These are phyloP conservation scores for Phoma sp. DNA, from an alignment of 2,329 filamentous ascomycete genomes.

Conservation along the genomic window DNA sequence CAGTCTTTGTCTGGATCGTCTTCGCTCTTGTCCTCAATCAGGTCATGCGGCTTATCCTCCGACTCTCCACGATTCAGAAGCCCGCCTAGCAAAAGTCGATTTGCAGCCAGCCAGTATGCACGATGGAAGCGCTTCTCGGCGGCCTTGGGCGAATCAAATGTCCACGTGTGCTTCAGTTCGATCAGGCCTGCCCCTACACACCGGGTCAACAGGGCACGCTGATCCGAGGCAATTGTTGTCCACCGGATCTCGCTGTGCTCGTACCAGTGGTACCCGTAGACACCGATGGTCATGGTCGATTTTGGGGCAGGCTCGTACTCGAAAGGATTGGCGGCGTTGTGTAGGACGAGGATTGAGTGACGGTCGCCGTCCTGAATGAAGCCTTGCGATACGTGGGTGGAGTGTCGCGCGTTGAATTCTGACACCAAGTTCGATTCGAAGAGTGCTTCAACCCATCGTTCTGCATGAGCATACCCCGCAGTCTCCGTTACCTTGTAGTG, in stretches of 20 bases:
- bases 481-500: conserved; percentile 25
- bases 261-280: conserved; percentile 28
- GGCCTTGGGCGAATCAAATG: conserved; percentile 14
- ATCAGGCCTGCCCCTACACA: conserved; percentile 1
- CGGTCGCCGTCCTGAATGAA: conserved; percentile 31
- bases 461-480: conserved; percentile 9
- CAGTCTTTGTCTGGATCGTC: conserved; percentile 14
- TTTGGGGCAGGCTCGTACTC: not conserved
- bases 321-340: conserved; percentile 37
- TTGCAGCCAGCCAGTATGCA: conserved; percentile 39
- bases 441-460: conserved; percentile 18
- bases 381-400: conserved; percentile 25
- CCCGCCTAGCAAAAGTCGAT: conserved; percentile 12
- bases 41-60: conserved; percentile 17
- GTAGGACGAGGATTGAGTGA: conserved; percentile 33
- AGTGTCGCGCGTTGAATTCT: conserved; percentile 5
- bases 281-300: conserved; percentile 31
- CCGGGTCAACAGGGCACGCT: conserved; percentile 4
- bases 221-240: conserved; percentile 26
- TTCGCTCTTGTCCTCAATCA: not conserved
- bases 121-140: conserved; percentile 34
- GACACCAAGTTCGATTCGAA: not conserved
- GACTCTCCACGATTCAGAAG: conserved; percentile 22
- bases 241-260: conserved; percentile 32
- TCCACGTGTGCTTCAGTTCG: conserved; percentile 21